Percentiles rank a stretch among this genome's conserved stretches.
phyloP scores from a whole-genome alignment of 2,329 filamentous ascomycete genomes.

The Fusarium xylarioides region DNA sequence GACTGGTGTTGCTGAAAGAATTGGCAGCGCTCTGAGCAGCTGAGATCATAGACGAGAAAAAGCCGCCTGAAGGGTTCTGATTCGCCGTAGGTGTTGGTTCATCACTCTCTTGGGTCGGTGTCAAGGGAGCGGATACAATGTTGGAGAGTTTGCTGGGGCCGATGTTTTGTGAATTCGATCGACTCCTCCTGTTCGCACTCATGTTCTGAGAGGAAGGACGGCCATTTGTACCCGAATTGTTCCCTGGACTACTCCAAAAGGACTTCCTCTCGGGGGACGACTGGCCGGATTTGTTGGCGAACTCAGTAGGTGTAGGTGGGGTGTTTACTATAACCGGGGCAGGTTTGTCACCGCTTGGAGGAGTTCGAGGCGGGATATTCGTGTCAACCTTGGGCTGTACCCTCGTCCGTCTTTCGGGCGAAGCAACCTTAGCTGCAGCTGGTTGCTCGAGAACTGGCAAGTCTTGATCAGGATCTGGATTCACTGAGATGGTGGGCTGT shows the following conservation, averaged over 20 bases:
- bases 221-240: constrained; percentile 56
- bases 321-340: constrained; percentile 71
- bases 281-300: constrained; percentile 31
- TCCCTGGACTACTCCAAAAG: constrained; percentile 40
- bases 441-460: constrained; percentile 43
- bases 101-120: constrained; percentile 78
- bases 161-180: constrained; percentile 63
- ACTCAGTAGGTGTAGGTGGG: constrained; percentile 70
- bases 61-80: constrained; percentile 65
- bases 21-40: constrained; percentile 92
- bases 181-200: constrained; percentile 71
- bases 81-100: constrained; percentile 63
- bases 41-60: constrained; percentile 94
- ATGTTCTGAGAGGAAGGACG: constrained; percentile 72
- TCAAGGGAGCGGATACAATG: constrained; percentile 74
- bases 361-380: constrained; percentile 55
- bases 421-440: constrained; percentile 43
- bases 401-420: constrained; percentile 42
- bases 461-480: constrained; percentile 31
- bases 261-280: constrained; percentile 44
- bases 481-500: constrained; percentile 32
- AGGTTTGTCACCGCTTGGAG: constrained; percentile 54
- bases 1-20: constrained; percentile 71
- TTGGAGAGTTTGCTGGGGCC: constrained; percentile 89
- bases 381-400: constrained; percentile 45